Conservation (phyloP, 352 stramenopile genomes). For the Phytophthora pseudosyringae region DNA sequence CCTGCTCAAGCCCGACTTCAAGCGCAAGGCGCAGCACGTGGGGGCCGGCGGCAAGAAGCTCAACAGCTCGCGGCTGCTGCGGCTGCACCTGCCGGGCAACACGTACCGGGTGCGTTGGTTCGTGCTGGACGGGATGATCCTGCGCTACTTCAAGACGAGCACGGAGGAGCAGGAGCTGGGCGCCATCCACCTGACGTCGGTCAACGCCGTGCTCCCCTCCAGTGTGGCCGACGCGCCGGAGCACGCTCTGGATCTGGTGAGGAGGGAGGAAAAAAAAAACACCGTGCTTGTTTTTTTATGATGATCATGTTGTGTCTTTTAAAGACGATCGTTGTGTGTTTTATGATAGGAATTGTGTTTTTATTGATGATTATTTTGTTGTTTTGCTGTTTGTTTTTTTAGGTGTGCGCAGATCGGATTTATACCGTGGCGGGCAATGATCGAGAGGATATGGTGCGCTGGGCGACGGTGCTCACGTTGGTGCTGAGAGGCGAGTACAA, state of each 20-base stretch:
- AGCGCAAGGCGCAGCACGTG: conserved; percentile 86
- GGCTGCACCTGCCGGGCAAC: conserved; percentile 81
- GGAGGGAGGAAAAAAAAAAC: too few relatives aligned
- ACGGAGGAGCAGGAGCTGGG: conserved; percentile 88
- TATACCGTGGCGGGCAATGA: conserved; percentile 89
- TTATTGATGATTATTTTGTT: conserved; percentile 9
- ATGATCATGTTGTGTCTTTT: background rate
- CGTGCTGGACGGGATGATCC: conserved; percentile 89
- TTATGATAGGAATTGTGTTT: too few relatives aligned
- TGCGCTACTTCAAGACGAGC: conserved; percentile 90
- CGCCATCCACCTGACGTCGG: conserved; percentile 87
- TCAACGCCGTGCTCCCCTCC: conserved; percentile 88
- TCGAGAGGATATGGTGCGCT: conserved; percentile 90
- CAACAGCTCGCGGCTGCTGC: conserved; percentile 76
- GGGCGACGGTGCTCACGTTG: conserved; percentile 86
- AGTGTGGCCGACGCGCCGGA: conserved; percentile 89
- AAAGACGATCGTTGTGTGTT: too few relatives aligned
- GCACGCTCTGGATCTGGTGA: conserved; percentile 82
- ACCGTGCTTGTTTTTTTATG: conserved; percentile 4
- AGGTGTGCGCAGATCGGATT: conserved; percentile 88
- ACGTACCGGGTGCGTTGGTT: conserved; percentile 88
- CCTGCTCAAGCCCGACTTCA: conserved; percentile 90
- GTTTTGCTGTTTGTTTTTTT: too few relatives aligned
- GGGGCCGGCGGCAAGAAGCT: conserved; percentile 88
- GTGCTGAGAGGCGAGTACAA: conserved; percentile 85